These are phyloP conservation scores for Mimosa bimucronata DNA, from an alignment of 306 rosid genomes.

Conservation along the genomic window DNA sequence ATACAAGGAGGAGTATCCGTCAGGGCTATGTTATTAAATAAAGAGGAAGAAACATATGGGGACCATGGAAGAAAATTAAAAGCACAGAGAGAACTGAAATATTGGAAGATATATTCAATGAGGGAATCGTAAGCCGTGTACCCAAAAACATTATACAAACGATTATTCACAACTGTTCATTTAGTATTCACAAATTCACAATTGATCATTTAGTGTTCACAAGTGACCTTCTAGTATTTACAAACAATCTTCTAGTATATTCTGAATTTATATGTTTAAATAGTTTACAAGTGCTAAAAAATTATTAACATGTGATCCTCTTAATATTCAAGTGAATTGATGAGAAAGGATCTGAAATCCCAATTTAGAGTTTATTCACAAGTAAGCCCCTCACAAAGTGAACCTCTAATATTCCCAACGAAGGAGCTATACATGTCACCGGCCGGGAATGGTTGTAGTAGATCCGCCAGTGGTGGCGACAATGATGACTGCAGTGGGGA, in stretches of 20 bases:
- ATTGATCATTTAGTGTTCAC: background rate
- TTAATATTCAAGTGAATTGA: no score
- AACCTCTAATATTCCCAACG: no score
- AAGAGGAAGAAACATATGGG: background rate
- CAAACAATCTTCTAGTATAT: background rate
- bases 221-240: background rate
- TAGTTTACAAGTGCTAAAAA: background rate
- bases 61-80: background rate
- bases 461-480: no score
- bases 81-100: background rate
- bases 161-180: background rate
- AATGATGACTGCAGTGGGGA: no score
- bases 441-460: no score
- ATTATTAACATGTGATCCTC: background rate
- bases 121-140: background rate
- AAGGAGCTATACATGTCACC: no score
- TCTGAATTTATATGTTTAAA: background rate
- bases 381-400: no score
- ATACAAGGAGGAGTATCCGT: background rate
- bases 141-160: background rate
- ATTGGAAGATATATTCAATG: background rate
- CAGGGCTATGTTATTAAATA: background rate
- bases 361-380: background rate
- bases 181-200: background rate
- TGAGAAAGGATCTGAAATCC: background rate